Evolutionary conservation across 306 rosid species (phyloP).

Genomic region (Inga oerstediana): DNA sequence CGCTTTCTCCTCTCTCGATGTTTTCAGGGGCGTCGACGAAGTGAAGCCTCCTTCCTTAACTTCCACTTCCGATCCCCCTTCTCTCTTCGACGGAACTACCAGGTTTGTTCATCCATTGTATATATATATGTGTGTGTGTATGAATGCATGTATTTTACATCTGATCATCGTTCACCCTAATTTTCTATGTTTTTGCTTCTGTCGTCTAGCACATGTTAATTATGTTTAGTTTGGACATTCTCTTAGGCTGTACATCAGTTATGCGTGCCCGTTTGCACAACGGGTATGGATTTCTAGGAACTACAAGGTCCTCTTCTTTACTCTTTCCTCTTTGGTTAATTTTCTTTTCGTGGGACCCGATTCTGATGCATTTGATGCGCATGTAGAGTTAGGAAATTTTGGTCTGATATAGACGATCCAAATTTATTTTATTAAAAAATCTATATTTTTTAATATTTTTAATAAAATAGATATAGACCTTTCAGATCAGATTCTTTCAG

Average conservation of each 20-base stretch:
- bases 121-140: neutral
- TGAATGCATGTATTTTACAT: no score
- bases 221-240: neutral
- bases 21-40: constrained; percentile 35
- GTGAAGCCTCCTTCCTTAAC: constrained; percentile 54
- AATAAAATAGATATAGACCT: no score
- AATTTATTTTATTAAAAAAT: no score
- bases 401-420: no score
- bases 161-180: neutral
- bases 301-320: constrained; percentile 54
- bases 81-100: constrained; percentile 85
- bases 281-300: constrained; percentile 86
- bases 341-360: neutral
- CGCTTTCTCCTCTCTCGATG: neutral
- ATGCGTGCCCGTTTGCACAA: constrained; percentile 76
- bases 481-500: no score
- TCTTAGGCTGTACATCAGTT: constrained; percentile 59
- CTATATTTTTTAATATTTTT: no score
- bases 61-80: constrained; percentile 64
- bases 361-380: no score
- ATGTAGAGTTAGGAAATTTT: no score
- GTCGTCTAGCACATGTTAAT: neutral
- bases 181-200: neutral
- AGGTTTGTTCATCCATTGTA: constrained; percentile 45
- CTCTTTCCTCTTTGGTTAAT: neutral